These are phyloP conservation scores for Sphenostylis stenocarpa DNA, from an alignment of 306 rosid genomes.

Conservation along the genomic window DNA sequence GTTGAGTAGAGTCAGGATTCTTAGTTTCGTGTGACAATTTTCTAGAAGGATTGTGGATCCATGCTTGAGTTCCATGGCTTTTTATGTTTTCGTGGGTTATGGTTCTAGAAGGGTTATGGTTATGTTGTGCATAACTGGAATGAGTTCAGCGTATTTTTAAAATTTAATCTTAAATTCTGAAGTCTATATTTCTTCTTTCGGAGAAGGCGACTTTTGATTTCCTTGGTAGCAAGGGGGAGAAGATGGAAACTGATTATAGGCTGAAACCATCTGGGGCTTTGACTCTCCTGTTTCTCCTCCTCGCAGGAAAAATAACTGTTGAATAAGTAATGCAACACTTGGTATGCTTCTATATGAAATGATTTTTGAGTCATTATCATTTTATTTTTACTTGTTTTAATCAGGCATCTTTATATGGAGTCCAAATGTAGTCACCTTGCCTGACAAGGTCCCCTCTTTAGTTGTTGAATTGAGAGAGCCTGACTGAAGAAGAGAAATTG, in stretches of 20 bases:
- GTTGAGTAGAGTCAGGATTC: conserved; percentile 19
- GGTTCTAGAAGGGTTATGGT: not conserved
- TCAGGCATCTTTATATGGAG: not conserved
- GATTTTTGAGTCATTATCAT: not conserved
- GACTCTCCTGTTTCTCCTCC: not conserved
- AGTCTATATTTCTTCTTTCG: not conserved
- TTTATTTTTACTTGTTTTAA: not conserved
- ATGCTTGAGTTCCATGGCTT: not conserved
- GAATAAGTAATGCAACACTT: too few relatives aligned
- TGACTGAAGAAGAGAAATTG: not conserved
- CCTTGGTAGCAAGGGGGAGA: not conserved
- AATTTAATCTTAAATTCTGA: not conserved
- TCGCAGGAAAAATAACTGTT: not conserved
- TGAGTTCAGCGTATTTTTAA: not conserved
- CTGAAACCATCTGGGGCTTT: not conserved
- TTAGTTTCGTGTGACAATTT: conserved; percentile 16
- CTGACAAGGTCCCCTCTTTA: too few relatives aligned
- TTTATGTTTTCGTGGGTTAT: not conserved
- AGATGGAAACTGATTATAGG: conserved; percentile 12
- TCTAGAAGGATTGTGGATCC: conserved; percentile 36
- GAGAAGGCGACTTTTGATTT: not conserved
- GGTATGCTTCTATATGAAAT: not conserved
- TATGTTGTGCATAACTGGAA: not conserved
- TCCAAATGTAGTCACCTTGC: not conserved
- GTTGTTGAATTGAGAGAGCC: not conserved